phyloP scores from a whole-genome alignment of 306 rosid species.

The Sechiopsis laciniata region DNA sequence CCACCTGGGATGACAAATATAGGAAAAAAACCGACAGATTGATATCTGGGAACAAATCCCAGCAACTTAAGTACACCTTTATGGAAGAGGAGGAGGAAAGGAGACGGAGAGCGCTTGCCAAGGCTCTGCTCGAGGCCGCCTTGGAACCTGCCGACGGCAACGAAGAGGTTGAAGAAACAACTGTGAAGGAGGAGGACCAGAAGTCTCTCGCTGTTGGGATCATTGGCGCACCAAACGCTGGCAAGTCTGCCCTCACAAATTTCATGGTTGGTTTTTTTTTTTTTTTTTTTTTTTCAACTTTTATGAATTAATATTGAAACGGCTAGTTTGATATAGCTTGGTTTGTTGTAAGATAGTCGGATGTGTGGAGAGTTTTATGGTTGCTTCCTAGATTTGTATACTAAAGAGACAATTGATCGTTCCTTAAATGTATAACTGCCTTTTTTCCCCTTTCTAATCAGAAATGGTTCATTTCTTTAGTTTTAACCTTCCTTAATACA shows the following conservation, averaged over 20 bases:
- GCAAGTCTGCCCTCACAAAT: constrained; percentile 87
- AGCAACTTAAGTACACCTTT: constrained; percentile 35
- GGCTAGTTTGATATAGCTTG: neutral
- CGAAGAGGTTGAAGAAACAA: constrained; percentile 25
- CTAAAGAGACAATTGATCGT: neutral
- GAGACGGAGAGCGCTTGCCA: constrained; percentile 52
- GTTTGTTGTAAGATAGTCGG: too few relatives aligned
- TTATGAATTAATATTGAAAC: neutral
- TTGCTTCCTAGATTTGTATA: neutral
- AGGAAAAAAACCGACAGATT: constrained; percentile 44
- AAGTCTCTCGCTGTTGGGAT: constrained; percentile 79
- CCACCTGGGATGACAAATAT: constrained; percentile 60
- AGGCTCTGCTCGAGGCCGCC: constrained; percentile 69
- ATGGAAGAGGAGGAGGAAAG: constrained; percentile 54
- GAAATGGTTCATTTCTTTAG: neutral
- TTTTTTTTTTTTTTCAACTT: too few relatives aligned
- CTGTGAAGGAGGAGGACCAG: constrained; percentile 78
- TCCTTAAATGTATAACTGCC: neutral
- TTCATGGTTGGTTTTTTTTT: constrained; percentile 58
- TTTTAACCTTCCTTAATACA: neutral
- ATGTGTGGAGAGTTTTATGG: neutral
- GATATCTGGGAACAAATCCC: constrained; percentile 35
- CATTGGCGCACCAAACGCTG: constrained; percentile 93
- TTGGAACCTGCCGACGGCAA: constrained; percentile 34
- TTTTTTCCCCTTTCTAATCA: neutral